phyloP scores from a whole-genome alignment of 371 early-diverging fungal genomes.

The Massospora cicadina region DNA sequence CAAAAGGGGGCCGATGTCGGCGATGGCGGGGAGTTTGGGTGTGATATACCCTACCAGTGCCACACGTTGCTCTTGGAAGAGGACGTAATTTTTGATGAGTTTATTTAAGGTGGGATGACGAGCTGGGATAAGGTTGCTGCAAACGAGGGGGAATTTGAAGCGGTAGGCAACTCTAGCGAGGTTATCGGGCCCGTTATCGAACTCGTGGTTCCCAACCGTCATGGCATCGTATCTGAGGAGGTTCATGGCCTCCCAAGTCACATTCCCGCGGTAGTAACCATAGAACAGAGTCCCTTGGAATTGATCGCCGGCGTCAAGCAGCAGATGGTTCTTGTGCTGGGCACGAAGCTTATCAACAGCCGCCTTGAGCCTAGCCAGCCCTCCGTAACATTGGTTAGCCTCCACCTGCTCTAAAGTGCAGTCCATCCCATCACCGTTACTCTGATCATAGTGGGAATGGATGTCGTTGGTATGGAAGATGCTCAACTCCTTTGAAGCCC shows the following conservation, averaged over 20 bases:
- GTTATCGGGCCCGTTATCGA: conserved; percentile 38
- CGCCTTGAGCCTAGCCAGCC: conserved; percentile 34
- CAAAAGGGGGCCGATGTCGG: conserved; percentile 24
- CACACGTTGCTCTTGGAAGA: conserved; percentile 35
- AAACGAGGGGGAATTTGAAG: conserved; percentile 39
- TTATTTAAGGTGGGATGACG: conserved; percentile 21
- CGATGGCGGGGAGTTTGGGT: conserved; percentile 31
- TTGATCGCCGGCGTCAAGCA: conserved; percentile 50
- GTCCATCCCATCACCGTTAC: conserved; percentile 30
- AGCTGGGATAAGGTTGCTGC: conserved; percentile 35
- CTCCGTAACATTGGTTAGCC: conserved; percentile 31
- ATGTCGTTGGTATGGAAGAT: conserved; percentile 53
- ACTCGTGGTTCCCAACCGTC: conserved; percentile 52
- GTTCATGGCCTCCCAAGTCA: conserved; percentile 33
- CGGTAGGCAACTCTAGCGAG: conserved; percentile 26
- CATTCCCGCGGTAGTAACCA: conserved; percentile 26
- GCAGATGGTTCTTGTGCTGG: conserved; percentile 18
- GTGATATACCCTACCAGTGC: conserved; percentile 50
- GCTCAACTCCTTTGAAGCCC: conserved; percentile 7
- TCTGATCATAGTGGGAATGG: conserved; percentile 32
- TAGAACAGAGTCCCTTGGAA: conserved; percentile 38
- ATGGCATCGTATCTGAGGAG: conserved; percentile 31
- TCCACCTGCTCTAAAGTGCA: conserved; percentile 24
- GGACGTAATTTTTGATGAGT: conserved; percentile 38
- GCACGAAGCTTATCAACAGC: conserved; percentile 26